Evolutionary conservation across 1,284 basidiomycete genomes (phyloP), one percentile per base, ranked within the genome.

Genomic region (Cutaneotrichosporon curvatum): DNA sequence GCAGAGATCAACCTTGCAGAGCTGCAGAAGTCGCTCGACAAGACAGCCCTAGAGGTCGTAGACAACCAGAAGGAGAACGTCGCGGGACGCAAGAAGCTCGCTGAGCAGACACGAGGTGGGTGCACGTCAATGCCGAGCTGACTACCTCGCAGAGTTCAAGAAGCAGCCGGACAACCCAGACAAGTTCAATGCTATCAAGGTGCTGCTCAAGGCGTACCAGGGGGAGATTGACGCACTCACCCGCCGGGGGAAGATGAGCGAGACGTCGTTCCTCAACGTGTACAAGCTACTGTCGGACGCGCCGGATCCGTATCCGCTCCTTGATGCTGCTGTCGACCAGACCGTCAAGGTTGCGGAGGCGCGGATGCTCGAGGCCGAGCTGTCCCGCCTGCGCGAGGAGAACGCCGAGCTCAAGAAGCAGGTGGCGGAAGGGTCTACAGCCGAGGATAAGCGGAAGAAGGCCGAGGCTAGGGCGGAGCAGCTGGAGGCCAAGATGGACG

Each of bases 11-110:
- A 87, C 69, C 79, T 95, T 40, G 75, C 82, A 22, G 87, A 94
- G 57, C 77, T 95, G n/a, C 90, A 96, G 72, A 91, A 88, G 75
- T 84, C 81, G 6, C 78, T 95, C 42, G 90, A 95, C 71, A 75
- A 79, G 15, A 91, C 92, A 55, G 90, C 91, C 1, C 77, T 95
- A 36, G 89, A 95, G 72, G 76, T 95, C 9, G 91, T 95, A n/a
- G 89, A 95, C 75, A 90, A 91, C 71, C 90, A 95, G 76, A 95
- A 94, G 74, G 91, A 95, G 75, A 88, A 85, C 58, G 78, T 95
- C 40, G 77, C 95, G 2, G 89, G 89, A n/a, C 79, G 92, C 35
- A 96, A 94, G 72, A 84, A 82, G 47, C 76, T 95, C 15, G 87
- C 91, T 1, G 91, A 96, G 72, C 83, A 86, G 66, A 96, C 91